Conservation (phyloP, 1,139 yeast genomes). For the Pichia sp. region DNA sequence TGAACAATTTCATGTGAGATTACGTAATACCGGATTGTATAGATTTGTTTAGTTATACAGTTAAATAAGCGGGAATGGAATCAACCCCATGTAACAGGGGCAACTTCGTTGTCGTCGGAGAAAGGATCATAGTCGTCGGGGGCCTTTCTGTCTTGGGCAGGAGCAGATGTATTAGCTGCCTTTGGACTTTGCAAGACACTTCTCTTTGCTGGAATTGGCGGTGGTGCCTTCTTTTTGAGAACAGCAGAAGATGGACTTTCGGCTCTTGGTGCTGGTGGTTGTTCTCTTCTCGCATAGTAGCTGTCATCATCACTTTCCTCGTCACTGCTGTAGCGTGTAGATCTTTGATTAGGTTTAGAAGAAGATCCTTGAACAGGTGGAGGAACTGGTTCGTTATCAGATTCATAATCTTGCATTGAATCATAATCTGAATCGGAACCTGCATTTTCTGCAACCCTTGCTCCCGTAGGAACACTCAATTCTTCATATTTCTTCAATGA, state of each 20-base stretch:
- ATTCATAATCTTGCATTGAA: constrained; percentile 34
- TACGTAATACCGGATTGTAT: too few relatives aligned
- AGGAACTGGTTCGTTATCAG: constrained; percentile 30
- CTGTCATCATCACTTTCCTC: not conserved
- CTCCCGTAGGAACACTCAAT: constrained; percentile 43
- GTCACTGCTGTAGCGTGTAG: too few relatives aligned
- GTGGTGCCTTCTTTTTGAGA: constrained; percentile 16
- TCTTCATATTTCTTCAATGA: constrained; percentile 71
- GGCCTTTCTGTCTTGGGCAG: not conserved
- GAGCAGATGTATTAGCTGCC: not conserved
- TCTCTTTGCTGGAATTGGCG: constrained; percentile 21
- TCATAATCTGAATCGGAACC: constrained; percentile 37
- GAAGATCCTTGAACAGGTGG: constrained; percentile 27
- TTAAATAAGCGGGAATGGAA: too few relatives aligned
- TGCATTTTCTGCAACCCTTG: constrained; percentile 20
- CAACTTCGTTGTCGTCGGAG: constrained; percentile 22
- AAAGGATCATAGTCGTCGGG: constrained; percentile 20
- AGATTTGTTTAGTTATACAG: too few relatives aligned
- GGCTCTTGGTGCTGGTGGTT: constrained; percentile 5
- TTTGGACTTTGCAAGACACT: constrained; percentile 13
- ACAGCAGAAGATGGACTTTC: not conserved
- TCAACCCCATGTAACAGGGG: constrained; percentile 17
- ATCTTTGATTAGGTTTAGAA: too few relatives aligned
- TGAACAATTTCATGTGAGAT: not conserved
- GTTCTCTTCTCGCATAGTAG: not conserved